Percentiles rank a stretch among this genome's conserved stretches.
phyloP scores from a whole-genome alignment of 768 basidiomycete genomes.

The Dioszegia crocea region DNA sequence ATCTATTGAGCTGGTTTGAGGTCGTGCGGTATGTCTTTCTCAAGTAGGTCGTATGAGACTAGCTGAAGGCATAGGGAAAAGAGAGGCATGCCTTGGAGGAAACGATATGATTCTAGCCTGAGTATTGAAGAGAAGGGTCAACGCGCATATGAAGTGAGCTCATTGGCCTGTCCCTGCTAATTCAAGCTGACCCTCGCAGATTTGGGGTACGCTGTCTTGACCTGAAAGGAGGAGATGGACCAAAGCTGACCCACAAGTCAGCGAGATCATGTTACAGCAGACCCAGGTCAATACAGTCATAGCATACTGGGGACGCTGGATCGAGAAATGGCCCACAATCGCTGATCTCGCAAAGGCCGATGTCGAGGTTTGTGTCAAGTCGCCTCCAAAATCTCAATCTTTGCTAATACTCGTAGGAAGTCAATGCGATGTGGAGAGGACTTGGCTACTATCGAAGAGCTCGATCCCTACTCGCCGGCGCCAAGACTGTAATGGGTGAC shows the following conservation, averaged over 20 bases:
- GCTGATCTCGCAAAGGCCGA: constrained; percentile 60
- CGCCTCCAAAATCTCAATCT: not conserved
- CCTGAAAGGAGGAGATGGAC: no score
- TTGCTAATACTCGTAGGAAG: constrained; percentile 54
- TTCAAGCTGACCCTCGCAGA: constrained; percentile 4
- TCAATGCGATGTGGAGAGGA: constrained; percentile 82
- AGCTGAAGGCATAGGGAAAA: constrained; percentile 46
- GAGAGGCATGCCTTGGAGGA: constrained; percentile 91
- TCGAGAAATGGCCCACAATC: constrained; percentile 77
- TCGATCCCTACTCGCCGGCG: constrained; percentile 73
- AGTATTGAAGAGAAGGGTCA: constrained; percentile 65
- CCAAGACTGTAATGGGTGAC: constrained; percentile 64
- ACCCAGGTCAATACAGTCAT: constrained; percentile 81
- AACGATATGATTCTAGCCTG: constrained; percentile 56
- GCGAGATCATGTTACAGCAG: constrained; percentile 92
- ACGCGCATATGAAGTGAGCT: constrained; percentile 79
- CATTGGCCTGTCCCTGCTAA: not conserved
- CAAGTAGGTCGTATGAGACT: not conserved
- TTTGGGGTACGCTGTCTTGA: constrained; percentile 19
- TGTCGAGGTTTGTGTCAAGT: constrained; percentile 33
- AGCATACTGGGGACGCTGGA: constrained; percentile 86
- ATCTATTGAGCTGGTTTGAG: constrained; percentile 62
- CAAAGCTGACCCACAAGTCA: no score
- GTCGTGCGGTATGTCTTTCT: constrained; percentile 54
- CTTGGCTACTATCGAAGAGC: constrained; percentile 87